Evolutionary conservation across 805 yeast genomes (phyloP), one percentile per base, ranked within the genome.

Genomic region (Saccharomycopsis capsularis): DNA sequence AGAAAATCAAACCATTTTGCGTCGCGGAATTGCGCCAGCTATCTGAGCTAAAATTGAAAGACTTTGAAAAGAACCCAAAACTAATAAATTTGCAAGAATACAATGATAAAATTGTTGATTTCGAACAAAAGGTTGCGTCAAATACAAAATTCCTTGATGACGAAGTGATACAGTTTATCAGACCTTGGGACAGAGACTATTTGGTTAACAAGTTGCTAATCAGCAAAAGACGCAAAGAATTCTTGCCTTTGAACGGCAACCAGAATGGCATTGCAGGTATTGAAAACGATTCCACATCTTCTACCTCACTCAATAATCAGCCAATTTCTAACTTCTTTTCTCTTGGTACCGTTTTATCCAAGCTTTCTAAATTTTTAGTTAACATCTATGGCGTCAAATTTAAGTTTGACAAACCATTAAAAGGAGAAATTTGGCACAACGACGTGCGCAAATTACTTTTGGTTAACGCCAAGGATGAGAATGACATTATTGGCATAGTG

Each of bases 171-270:
- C 64, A 65, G 6, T 62, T 64, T 11, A 71, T 89, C 29, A 75
- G 79, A 52, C 96, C 96, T 1, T 93, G 98, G 98, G 98, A 93
- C 63, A 74, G 95, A 53, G 95, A 89, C 55, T 90, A 75, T 59
- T 74, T 67, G 52, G 60, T 71, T 9, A 55, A 70, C n/a, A 57
- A 67, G 30, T 29, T 38, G 15, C 19, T 53, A n/a, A 22, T 48
- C 9, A 38, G 36, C 15, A 47, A 65, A 49, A 59, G 52, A 25
- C 44, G 54, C 9, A 44, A 38, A n/a, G 32, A 44, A 24, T 21
- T 44, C 11, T 59, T 75, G 65, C 53, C 32, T 4, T 7, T 6
- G 4, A 40, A 22, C 19, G 32, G 60, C 70, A 15, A 54, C 69
- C 16, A 56, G 13, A 29, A 29, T 29, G n/a, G n/a, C 65, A 19